Base-by-base conservation (phyloP, 2,329 filamentous ascomycete genomes). In the Pseudogymnoascus sp. region DNA sequence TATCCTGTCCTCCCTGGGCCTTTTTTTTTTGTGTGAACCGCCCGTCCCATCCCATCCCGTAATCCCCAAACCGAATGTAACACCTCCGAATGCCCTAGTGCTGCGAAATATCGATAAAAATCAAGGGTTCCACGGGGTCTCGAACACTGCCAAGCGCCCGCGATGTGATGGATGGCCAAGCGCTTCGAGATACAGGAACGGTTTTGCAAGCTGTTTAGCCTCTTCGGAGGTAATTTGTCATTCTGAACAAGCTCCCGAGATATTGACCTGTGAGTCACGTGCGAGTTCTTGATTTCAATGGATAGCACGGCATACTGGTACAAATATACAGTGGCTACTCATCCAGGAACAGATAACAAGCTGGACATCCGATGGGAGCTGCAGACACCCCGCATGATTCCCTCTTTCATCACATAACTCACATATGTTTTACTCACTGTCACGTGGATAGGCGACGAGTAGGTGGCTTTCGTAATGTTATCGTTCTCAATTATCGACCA, bases 21-120 rank as follows among this genome's bases (percentile, higher is more conserved):
- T 19, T n/a, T 53, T 4, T 19, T n/a, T 53, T 26, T 53, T n/a
- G 19, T n/a, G 8, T 26, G 46, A 53, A 53, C 46, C 46, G 46
- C 46, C 46, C 46, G 31, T 53, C 22, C 43, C 19, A 50, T n/a
- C 41, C 41, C 46, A 53, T 53, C 46, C 46, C n/a, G 26, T 53
- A 33, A 53, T 53, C n/a, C n/a, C 46, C 46, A 33, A 53, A 53
- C 46, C 26, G 46, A 53, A 53, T 53, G 46, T 53, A 53, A 53
- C 46, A 53, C 46, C 4, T 53, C 41, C 46, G 46, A 19, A 33
- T 31, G 26, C 12, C 24, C 26, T 53, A 53, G 46, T 53, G 46
- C 26, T 31, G 46, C 26, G 46, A 53, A 31, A 53, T 53, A 53
- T 53, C n/a, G 46, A 53, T 53, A 53, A 53, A 50, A 53, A n/a